Base-by-base conservation (phyloP, 2,329 filamentous ascomycete species). In the Aspergillus sp. region DNA sequence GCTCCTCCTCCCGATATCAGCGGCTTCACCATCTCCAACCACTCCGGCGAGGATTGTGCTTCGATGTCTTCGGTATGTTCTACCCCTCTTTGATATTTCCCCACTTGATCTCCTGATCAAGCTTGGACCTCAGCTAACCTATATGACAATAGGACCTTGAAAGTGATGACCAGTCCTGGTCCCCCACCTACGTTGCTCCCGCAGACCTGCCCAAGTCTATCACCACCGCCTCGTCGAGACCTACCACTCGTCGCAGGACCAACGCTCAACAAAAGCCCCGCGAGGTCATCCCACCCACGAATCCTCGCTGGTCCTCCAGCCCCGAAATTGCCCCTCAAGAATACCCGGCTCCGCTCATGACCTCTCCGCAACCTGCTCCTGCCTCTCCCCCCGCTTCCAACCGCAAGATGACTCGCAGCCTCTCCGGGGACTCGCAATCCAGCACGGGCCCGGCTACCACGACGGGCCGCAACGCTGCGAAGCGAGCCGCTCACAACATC, bases 401-500 rank as follows among this genome's bases (percentile, higher is more conserved):
- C 56, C 65, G 65, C 60, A 73, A 71, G 54, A 65, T 56, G 49
- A 54, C 65, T 22, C 67, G 68, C 57, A 70, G 65, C 29, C 58
- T 65, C n/a, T 72, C 70, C 31, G 61, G 63, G 16, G 67, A 71
- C 56, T 71, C 70, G 7, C 63, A 63, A 9, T 62, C 64, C 46
- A 64, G 64, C 36, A 64, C 65, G 46, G 64, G 67, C 55, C 55
- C 63, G 20, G 56, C 61, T 20, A 58, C 60, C 49, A 50, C 60
- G 20, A 49, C 55, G 10, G 63, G 64, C 39, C 72, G 72, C 57
- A 75, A 74, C 26, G 74, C 75, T 18, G 74, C 74, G 55, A 77
- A 77, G 60, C 72, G 75, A 4, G 75, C 75, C 16, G 75, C 75
- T 3, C 75, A 77, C 65, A 77, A 77, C 63, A 71, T 76, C 65